A percentile compares a stretch with the other conserved stretches of the same genome.
Evolutionary conservation across 768 basidiomycete genomes (phyloP).

Genomic region (Rhodotorula sphaerocarpa): DNA sequence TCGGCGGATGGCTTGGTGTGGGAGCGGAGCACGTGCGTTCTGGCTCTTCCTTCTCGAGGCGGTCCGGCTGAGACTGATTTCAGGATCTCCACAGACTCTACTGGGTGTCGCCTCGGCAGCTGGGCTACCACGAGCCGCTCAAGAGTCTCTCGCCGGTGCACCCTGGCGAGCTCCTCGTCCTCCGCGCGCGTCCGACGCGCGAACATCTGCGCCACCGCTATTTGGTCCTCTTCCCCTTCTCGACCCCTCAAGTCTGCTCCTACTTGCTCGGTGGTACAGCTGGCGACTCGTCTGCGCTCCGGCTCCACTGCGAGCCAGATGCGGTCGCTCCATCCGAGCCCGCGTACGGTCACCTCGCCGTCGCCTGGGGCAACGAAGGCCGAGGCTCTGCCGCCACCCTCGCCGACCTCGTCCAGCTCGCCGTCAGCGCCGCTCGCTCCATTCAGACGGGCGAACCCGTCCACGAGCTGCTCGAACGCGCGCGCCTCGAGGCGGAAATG

Average conservation of each 20-base stretch:
- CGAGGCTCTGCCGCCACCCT: neutral
- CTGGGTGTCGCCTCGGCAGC: constrained; percentile 19
- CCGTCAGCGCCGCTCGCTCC: constrained; percentile 6
- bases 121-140: neutral
- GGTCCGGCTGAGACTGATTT: too few relatives aligned
- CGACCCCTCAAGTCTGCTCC: neutral
- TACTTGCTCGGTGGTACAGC: neutral
- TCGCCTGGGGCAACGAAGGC: neutral
- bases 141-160: neutral
- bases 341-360: neutral
- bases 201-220: neutral
- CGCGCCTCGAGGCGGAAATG: neutral
- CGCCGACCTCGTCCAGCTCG: neutral
- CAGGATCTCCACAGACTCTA: constrained; percentile 14
- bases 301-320: constrained; percentile 17
- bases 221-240: constrained; percentile 22
- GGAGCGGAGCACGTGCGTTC: constrained; percentile 23
- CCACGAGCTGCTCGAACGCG: too few relatives aligned
- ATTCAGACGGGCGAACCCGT: neutral
- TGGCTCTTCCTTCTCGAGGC: too few relatives aligned
- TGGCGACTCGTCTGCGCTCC: neutral
- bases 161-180: constrained; percentile 18
- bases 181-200: neutral
- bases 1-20: constrained; percentile 5
- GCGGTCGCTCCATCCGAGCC: neutral